Evolutionary conservation across 1,139 yeast genomes (phyloP).

Genomic region (Scheffersomyces insectosa): DNA sequence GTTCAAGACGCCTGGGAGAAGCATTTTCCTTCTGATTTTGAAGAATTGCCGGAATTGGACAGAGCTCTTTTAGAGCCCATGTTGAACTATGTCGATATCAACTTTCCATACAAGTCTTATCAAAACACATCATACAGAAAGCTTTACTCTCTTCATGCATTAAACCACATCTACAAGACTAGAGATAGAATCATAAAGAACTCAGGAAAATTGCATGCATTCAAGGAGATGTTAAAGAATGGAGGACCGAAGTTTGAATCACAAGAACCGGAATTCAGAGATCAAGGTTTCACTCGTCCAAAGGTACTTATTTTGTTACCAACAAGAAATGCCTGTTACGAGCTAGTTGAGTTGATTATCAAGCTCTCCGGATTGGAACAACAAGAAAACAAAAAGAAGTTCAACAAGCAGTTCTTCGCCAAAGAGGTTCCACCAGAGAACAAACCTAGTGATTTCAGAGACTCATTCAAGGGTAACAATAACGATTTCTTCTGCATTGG

Average conservation of each 20-base stretch:
- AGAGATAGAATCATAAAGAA: slow-evolving; percentile 80
- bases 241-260: slow-evolving; percentile 33
- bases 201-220: slow-evolving; percentile 55
- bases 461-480: slow-evolving; percentile 82
- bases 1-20: slow-evolving; percentile 26
- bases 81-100: slow-evolving; percentile 71
- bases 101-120: slow-evolving; percentile 52
- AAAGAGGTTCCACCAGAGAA: slow-evolving; percentile 53
- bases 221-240: slow-evolving; percentile 42
- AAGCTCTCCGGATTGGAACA: slow-evolving; percentile 68
- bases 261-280: slow-evolving; percentile 67
- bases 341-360: slow-evolving; percentile 64
- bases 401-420: slow-evolving; percentile 66
- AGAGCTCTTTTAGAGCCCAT: slow-evolving; percentile 53
- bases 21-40: slow-evolving; percentile 11
- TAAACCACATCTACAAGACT: slow-evolving; percentile 85
- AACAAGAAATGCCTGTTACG: slow-evolving; percentile 76
- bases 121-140: slow-evolving; percentile 56
- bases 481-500: slow-evolving; percentile 93
- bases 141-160: slow-evolving; percentile 66
- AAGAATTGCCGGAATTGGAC: slow-evolving; percentile 23
- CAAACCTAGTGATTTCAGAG: slow-evolving; percentile 83
- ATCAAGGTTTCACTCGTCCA: slow-evolving; percentile 95
- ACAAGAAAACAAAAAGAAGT: slow-evolving; percentile 78
- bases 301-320: slow-evolving; percentile 83